Conservation (phyloP, 495 filamentous ascomycete genomes). For the Penicillium coffeae region DNA sequence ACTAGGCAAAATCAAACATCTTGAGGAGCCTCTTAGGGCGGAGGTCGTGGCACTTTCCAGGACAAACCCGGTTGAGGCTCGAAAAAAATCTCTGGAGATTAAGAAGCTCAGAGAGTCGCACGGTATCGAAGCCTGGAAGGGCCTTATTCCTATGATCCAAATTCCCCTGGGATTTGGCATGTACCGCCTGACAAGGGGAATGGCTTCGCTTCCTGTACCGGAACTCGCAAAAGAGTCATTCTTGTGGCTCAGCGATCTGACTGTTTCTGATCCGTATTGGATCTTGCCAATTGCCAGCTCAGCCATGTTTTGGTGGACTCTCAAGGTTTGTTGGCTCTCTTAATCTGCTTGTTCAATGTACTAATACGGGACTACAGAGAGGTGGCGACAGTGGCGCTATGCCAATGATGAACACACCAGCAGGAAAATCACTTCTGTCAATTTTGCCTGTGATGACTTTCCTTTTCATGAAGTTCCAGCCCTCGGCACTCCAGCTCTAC, state of each 20-base stretch:
- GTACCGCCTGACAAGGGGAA: slow-evolving; percentile 70
- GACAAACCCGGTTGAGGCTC: slow-evolving; percentile 39
- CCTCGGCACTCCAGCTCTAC: slow-evolving; percentile 67
- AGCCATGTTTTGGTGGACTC: slow-evolving; percentile 40
- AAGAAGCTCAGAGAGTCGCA: slow-evolving; percentile 42
- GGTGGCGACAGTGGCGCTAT: slow-evolving; percentile 49
- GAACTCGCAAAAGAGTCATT: slow-evolving; percentile 64
- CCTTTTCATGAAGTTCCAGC: slow-evolving; percentile 58
- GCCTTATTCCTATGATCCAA: slow-evolving; percentile 59
- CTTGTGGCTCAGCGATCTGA: slow-evolving; percentile 78
- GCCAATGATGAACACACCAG: slow-evolving; percentile 25
- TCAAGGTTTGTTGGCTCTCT: slow-evolving; percentile 50
- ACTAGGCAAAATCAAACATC: slow-evolving; percentile 42
- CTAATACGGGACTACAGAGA: slow-evolving; percentile 31
- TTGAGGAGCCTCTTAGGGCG: slow-evolving; percentile 23
- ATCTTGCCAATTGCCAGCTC: slow-evolving; percentile 57
- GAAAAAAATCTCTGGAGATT: slow-evolving; percentile 44
- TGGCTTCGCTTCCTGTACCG: slow-evolving; percentile 76
- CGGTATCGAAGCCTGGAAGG: slow-evolving; percentile 51
- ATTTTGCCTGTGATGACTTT: slow-evolving; percentile 60
- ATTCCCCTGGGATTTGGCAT: slow-evolving; percentile 72
- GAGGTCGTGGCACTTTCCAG: slow-evolving; percentile 41
- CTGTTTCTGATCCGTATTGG: slow-evolving; percentile 69
- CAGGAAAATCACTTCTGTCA: slow-evolving; percentile 48
- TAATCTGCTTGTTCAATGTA: neutral